These are phyloP conservation scores for Rhamnella rubrinervis DNA, from an alignment of 331 rosid genomes.

Conservation along the genomic window DNA sequence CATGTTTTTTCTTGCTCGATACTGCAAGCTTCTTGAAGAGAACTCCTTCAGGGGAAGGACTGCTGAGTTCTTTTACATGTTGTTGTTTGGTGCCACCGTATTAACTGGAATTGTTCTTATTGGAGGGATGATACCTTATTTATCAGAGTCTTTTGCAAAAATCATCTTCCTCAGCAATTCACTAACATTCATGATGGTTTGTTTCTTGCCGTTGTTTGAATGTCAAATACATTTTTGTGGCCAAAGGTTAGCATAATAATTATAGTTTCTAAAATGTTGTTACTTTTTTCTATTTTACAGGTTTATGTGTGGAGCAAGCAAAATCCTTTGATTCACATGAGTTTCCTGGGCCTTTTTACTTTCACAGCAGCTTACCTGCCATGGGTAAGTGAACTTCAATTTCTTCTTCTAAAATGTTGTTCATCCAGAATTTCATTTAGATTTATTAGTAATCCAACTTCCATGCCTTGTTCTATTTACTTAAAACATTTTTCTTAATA, in stretches of 20 bases:
- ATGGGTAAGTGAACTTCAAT: conserved; percentile 62
- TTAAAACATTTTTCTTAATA: background rate
- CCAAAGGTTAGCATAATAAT: background rate
- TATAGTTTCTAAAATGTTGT: conserved; percentile 10
- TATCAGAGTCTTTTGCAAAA: conserved; percentile 81
- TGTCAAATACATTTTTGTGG: conserved; percentile 1
- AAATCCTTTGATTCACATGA: conserved; percentile 94
- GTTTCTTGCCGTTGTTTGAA: conserved; percentile 12
- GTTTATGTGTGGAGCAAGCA: conserved; percentile 99
- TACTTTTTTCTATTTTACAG: conserved; percentile 37
- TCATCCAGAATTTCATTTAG: background rate
- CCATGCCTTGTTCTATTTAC: background rate
- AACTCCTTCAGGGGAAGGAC: conserved; percentile 97
- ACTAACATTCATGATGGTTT: conserved; percentile 93
- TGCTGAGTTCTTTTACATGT: conserved; percentile 96
- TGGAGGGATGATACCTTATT: conserved; percentile 96
- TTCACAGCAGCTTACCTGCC: conserved; percentile 98
- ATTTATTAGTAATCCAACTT: background rate
- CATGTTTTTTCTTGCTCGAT: conserved; percentile 98
- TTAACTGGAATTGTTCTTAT: conserved; percentile 87
- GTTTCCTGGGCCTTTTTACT: conserved; percentile 90
- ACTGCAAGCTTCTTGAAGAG: conserved; percentile 98
- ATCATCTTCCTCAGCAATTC: conserved; percentile 96
- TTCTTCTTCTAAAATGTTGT: conserved; percentile 1
- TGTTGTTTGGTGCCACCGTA: conserved; percentile 82